Evolutionary conservation across 2,329 filamentous ascomycete species (phyloP).

Genomic region (Hymenoscyphus scutula): DNA sequence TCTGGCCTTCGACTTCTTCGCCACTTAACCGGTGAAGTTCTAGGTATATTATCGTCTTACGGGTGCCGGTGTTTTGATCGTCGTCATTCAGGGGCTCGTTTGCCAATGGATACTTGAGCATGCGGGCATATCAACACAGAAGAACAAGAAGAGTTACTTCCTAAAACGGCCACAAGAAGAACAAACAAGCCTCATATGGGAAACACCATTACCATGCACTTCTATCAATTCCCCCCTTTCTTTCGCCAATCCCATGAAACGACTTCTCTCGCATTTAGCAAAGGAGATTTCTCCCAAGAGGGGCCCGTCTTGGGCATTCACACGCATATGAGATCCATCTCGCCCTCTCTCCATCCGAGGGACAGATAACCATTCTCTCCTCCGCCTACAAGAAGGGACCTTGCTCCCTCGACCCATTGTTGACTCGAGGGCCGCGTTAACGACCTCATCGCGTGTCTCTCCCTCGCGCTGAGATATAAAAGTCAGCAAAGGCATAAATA

Average conservation of each 20-base stretch:
- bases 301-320: not conserved
- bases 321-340: not conserved
- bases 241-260: not conserved
- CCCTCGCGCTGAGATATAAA: not conserved
- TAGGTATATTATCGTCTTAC: conserved; percentile 1
- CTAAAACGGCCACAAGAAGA: not conserved
- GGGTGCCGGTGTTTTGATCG: not conserved
- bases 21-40: not conserved
- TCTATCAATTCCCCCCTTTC: not conserved
- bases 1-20: not conserved
- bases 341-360: not conserved
- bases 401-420: not conserved
- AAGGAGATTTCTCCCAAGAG: not conserved
- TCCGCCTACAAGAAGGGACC: not conserved
- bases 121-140: not conserved
- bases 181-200: not conserved
- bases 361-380: not conserved
- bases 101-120: not conserved
- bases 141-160: not conserved
- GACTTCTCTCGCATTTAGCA: not conserved
- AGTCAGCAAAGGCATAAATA: conserved; percentile 8
- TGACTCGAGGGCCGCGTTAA: conserved; percentile 3
- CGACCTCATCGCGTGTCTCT: not conserved
- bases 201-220: not conserved
- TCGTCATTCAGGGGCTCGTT: not conserved